Evolutionary conservation across 2,329 filamentous ascomycete species (phyloP).

Genomic region (Tolypocladium amazonense): DNA sequence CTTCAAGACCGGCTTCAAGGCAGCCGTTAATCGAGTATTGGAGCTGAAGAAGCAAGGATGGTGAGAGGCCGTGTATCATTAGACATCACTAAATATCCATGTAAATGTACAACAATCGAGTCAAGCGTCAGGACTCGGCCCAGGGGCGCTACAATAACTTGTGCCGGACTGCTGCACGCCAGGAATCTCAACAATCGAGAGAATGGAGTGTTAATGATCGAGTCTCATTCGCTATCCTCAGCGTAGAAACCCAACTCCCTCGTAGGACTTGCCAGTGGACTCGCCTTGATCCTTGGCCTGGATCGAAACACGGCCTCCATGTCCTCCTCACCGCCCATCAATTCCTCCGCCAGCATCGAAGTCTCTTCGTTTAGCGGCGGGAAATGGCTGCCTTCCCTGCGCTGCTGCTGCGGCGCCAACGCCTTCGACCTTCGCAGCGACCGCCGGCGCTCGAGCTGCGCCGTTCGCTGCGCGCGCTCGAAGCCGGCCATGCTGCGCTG

Average conservation of each 20-base stretch:
- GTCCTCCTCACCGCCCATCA: slow-evolving; percentile 58
- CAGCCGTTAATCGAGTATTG: slow-evolving; percentile 51
- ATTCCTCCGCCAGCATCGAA: slow-evolving; percentile 49
- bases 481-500: slow-evolving; percentile 52
- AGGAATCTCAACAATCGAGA: no score
- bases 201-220: background rate
- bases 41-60: slow-evolving; percentile 70
- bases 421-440: slow-evolving; percentile 36
- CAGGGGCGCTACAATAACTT: background rate
- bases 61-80: slow-evolving; percentile 28
- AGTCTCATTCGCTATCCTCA: background rate
- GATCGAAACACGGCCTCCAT: slow-evolving; percentile 80
- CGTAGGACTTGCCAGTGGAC: slow-evolving; percentile 49
- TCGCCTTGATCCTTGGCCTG: slow-evolving; percentile 67
- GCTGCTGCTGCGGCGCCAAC: slow-evolving; percentile 18
- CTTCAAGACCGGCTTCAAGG: slow-evolving; percentile 60
- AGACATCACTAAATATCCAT: background rate
- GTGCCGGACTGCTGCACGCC: background rate
- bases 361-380: slow-evolving; percentile 35
- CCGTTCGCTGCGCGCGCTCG: slow-evolving; percentile 49
- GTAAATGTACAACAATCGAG: background rate
- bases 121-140: background rate
- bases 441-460: slow-evolving; percentile 43
- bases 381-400: slow-evolving; percentile 35
- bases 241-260: slow-evolving; percentile 15